Conservation (phyloP, 306 rosid genomes). For the Elaeagnus macrophylla region DNA sequence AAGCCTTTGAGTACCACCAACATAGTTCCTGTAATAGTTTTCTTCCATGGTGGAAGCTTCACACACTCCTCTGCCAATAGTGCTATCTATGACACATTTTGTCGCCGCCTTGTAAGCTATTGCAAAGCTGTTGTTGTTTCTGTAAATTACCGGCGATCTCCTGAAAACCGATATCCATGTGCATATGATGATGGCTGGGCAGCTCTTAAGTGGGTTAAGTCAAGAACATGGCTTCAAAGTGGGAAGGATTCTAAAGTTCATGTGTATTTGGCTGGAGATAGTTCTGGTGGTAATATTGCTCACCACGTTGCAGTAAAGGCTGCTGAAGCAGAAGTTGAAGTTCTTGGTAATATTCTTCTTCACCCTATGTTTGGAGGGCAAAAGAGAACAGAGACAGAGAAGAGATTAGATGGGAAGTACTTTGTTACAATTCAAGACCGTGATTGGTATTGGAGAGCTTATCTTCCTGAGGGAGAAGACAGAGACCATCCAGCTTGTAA, state of each 20-base stretch:
- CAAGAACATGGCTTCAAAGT: conserved; percentile 66
- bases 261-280: conserved; percentile 66
- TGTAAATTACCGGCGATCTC: conserved; percentile 63
- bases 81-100: conserved; percentile 68
- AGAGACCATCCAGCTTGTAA: conserved; percentile 75
- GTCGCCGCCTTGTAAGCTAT: conserved; percentile 54
- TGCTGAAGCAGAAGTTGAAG: conserved; percentile 49
- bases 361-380: conserved; percentile 70
- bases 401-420: conserved; percentile 58
- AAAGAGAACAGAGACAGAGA: conserved; percentile 46
- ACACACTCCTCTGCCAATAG: conserved; percentile 71
- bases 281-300: conserved; percentile 69
- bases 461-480: conserved; percentile 62
- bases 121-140: conserved; percentile 71
- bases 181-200: conserved; percentile 75
- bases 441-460: conserved; percentile 86
- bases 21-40: conserved; percentile 57
- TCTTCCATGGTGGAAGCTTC: conserved; percentile 83
- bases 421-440: conserved; percentile 63
- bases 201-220: conserved; percentile 62
- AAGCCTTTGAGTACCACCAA: conserved; percentile 49
- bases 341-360: conserved; percentile 59
- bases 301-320: conserved; percentile 61
- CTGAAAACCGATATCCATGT: conserved; percentile 55
- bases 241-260: conserved; percentile 61